Evolutionary conservation across 2,329 filamentous ascomycete species (phyloP), one percentile per base, ranked within the genome.

Genomic region (Clathrospora elynae): DNA sequence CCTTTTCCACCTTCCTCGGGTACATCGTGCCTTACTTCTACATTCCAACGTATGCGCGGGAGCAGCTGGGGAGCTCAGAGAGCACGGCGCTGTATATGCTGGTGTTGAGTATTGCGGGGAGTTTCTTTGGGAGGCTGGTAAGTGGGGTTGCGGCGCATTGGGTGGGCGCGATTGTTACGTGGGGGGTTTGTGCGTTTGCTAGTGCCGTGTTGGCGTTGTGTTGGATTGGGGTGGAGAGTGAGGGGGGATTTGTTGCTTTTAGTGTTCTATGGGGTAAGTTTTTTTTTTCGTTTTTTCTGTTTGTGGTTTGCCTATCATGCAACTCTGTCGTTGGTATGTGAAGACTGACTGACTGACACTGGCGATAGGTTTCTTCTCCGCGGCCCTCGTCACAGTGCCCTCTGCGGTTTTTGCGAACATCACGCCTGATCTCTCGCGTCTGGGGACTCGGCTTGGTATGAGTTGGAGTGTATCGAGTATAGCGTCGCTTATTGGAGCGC

Each of bases 1-100:
- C 62, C 1, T 71, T 69, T 35, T 55, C 57, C 19, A 66, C 57
- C 3, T 71, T 69, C 26, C 48, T 71, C 1, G 68, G 68, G 1
- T 71, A 71, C 32, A 71, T 68, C 5, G 55, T 68, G 0, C 67
- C 67, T 1, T 71, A 68, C 35, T 70, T 70, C 33, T 71, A 68
- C 38, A 68, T 71, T 10, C 61, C 67, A 2, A 65, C 64, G 3
- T 71, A 62, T 42, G 64, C 66, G 2, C 50, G 54, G 12, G 62
- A 70, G 25, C 39, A 34, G 3, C 51, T 71, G 6, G 66, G 61
- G 0, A 55, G 55, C n/a, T 57, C 48, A 2, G 58, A 67, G 33
- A 66, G 59, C 17, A 45, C 57, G 8, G 62, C 53, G 1, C 25
- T 69, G 40, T 67, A 69, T 25, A 68, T 58, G 54, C 55, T 70